A percentile compares a stretch with the other conserved stretches of the same genome.
These are phyloP conservation scores for Xylaria sp. DNA, from an alignment of 2,329 filamentous ascomycete genomes.

Conservation along the genomic window DNA sequence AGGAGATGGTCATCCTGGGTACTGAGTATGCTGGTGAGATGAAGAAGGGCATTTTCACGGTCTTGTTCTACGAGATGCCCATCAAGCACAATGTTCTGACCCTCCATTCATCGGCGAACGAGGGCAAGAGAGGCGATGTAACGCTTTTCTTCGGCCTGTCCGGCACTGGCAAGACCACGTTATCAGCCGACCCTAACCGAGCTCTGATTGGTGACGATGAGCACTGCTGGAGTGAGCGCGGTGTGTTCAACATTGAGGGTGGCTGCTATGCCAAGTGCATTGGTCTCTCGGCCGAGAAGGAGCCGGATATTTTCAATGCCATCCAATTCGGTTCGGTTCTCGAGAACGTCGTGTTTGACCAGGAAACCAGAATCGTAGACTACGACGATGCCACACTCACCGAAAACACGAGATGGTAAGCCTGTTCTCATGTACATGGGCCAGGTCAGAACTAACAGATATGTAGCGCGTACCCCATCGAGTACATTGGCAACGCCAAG, in stretches of 20 bases:
- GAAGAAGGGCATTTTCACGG: constrained; percentile 99
- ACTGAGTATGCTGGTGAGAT: constrained; percentile 98
- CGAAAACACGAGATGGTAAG: constrained; percentile 88
- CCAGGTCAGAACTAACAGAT: constrained; percentile 15
- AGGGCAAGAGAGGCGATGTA: constrained; percentile 91
- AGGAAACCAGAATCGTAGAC: constrained; percentile 84
- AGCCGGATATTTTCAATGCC: constrained; percentile 95
- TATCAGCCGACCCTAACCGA: constrained; percentile 96
- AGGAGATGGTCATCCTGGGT: constrained; percentile 99
- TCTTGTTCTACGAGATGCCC: constrained; percentile 99
- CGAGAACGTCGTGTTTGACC: constrained; percentile 98
- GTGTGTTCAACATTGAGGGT: constrained; percentile 99
- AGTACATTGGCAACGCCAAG: constrained; percentile 99
- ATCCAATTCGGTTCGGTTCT: constrained; percentile 97
- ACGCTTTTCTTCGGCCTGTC: constrained; percentile 99
- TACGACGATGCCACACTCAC: constrained; percentile 95
- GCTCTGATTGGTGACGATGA: constrained; percentile 97
- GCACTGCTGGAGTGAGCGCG: constrained; percentile 98
- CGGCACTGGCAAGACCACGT: constrained; percentile 96
- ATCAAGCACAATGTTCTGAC: constrained; percentile 99
- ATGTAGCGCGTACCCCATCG: constrained; percentile 85
- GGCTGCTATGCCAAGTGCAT: constrained; percentile 99
- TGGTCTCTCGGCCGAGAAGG: constrained; percentile 96
- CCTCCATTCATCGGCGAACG: constrained; percentile 97
- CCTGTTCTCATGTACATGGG: background rate